Conservation (phyloP, 495 filamentous ascomycete genomes). For the Aspergillus olivimuriae region DNA sequence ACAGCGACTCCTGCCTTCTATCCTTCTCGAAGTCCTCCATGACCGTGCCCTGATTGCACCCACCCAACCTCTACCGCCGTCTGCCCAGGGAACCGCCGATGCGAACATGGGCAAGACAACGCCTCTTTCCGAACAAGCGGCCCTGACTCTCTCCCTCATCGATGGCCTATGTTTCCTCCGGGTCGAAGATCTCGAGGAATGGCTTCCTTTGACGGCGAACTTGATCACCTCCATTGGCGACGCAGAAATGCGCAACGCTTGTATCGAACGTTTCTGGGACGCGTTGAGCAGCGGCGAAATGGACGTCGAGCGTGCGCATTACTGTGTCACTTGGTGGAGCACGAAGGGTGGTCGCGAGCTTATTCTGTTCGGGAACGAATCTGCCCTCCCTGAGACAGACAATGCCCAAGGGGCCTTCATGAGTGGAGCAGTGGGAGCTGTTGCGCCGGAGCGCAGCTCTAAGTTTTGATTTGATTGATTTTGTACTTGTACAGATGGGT, state of each 20-base stretch:
- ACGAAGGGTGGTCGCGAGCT: conserved; percentile 60
- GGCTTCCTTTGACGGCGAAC: conserved; percentile 65
- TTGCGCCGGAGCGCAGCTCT: conserved; percentile 30
- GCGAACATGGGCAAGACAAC: conserved; percentile 23
- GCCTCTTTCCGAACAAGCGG: conserved; percentile 72
- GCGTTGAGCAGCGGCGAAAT: conserved; percentile 79
- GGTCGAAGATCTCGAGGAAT: conserved; percentile 64
- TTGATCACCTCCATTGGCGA: conserved; percentile 60
- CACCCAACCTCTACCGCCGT: conserved; percentile 38
- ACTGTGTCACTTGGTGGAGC: conserved; percentile 86
- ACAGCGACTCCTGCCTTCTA: conserved; percentile 71
- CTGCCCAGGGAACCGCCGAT: conserved; percentile 20
- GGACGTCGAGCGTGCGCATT: conserved; percentile 77
- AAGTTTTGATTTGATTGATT: conserved; percentile 27
- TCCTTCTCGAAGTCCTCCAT: conserved; percentile 73
- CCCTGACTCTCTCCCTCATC: conserved; percentile 70
- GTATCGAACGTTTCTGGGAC: conserved; percentile 77
- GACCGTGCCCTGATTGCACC: conserved; percentile 57
- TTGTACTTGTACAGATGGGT: neutral
- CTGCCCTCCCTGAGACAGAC: conserved; percentile 11
- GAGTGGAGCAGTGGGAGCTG: conserved; percentile 50
- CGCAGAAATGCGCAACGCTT: conserved; percentile 53
- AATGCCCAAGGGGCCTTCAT: conserved; percentile 40
- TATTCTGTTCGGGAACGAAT: conserved; percentile 51
- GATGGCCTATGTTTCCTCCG: conserved; percentile 75